A percentile compares a stretch with the other conserved stretches of the same genome.
These are phyloP conservation scores for Lablab purpureus DNA, from an alignment of 306 rosid genomes.

Conservation along the genomic window DNA sequence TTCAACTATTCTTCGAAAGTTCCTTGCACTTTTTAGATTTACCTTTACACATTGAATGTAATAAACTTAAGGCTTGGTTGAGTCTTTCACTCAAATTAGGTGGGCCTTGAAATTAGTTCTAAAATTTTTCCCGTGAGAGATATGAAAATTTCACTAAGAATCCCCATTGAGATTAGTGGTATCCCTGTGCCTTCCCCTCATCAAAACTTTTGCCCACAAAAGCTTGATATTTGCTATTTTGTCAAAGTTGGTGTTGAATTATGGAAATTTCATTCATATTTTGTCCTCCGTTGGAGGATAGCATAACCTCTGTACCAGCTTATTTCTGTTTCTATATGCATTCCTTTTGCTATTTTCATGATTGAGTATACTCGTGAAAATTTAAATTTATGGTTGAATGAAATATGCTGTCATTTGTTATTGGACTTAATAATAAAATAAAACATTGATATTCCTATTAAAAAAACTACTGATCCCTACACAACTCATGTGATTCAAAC, in stretches of 20 bases:
- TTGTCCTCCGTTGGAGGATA: not conserved
- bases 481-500: not conserved
- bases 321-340: not conserved
- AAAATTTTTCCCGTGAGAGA: not conserved
- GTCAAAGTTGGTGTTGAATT: not conserved
- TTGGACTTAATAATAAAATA: not conserved
- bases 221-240: not conserved
- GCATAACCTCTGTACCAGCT: not conserved
- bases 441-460: slow-evolving; percentile 16
- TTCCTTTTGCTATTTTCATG: not conserved
- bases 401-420: slow-evolving; percentile 4
- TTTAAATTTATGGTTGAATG: not conserved
- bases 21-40: not conserved
- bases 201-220: not conserved
- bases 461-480: not conserved
- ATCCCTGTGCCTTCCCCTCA: not conserved
- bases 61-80: not conserved
- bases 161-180: too few species aligned
- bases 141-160: not conserved
- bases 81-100: not conserved
- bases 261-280: not conserved
- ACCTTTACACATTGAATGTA: not conserved
- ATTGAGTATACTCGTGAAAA: not conserved
- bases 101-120: not conserved
- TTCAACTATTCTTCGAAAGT: not conserved